These are phyloP conservation scores for Coccinonectria pachysandricola DNA, from an alignment of 2,329 filamentous ascomycete genomes.

Conservation along the genomic window DNA sequence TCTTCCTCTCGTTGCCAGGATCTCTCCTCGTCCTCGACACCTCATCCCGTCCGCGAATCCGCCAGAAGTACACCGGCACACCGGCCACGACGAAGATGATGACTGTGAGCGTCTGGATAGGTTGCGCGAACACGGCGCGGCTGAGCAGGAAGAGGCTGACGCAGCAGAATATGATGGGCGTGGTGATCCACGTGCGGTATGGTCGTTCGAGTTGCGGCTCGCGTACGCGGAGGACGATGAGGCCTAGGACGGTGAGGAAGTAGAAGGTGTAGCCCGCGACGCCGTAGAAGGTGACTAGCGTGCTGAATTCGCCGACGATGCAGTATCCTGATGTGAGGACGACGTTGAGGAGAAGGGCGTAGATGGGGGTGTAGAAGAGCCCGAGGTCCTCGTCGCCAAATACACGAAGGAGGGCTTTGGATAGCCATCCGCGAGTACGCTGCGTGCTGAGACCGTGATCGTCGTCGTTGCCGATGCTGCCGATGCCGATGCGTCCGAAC, in stretches of 20 bases:
- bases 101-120: conserved; percentile 80
- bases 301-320: conserved; percentile 78
- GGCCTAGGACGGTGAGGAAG: conserved; percentile 84
- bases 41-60: conserved; percentile 57
- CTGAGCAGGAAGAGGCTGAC: conserved; percentile 88
- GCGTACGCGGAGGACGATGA: conserved; percentile 79
- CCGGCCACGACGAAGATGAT: conserved; percentile 75
- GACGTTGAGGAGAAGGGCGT: conserved; percentile 77
- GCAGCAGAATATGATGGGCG: conserved; percentile 96
- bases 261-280: conserved; percentile 97
- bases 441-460: conserved; percentile 31
- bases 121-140: conserved; percentile 81
- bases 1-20: conserved; percentile 21
- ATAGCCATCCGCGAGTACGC: conserved; percentile 44
- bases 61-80: conserved; percentile 81
- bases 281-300: conserved; percentile 91
- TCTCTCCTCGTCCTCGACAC: conserved; percentile 33
- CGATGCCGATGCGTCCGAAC: conserved; percentile 79
- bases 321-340: conserved; percentile 67
- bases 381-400: conserved; percentile 69
- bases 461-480: conserved; percentile 44
- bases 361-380: conserved; percentile 88
- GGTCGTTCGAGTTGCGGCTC: conserved; percentile 84
- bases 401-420: conserved; percentile 47
- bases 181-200: conserved; percentile 94